Evolutionary conservation across 73 alveolate genomes (phyloP), one percentile per base, ranked within the genome.

Genomic region (Stentor roeselii): DNA sequence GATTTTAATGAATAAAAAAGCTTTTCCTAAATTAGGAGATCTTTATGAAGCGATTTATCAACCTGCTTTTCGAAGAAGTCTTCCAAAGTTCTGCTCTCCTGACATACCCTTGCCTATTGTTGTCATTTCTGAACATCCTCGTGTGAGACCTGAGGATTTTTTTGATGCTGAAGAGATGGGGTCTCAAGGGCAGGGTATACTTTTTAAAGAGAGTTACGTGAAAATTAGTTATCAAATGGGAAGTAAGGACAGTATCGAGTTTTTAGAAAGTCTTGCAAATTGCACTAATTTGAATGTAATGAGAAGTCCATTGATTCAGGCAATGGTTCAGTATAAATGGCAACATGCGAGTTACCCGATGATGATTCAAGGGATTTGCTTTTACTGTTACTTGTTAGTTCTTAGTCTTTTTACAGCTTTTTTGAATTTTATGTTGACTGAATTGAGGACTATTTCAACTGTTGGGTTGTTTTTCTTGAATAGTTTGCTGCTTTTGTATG

Each of bases 131-230:
- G 37, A 34, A 1, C 80, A 67, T 67, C 37, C 41, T 1, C 21
- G 80, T 14, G 41, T 67, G 27, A 67, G 80, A 67, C 80, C 80
- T 1, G 80, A 67, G 34, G 80, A 67, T 2, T 67, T 67, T 67
- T 67, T 67, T 1, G 41, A 30, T 1, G 80, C n/a, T 21, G n/a
- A 21, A 1, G 37, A 21, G 37, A 21, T 67, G 34, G 34, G 50
- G 15, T 30, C 80, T 1, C 80, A 67, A 30, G 80, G 80, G 1
- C 21, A 21, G 41, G 80, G 80, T 2, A 67, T 67, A 27, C 11
- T 32, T 30, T 67, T 67, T 34, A 21, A 67, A 21, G 80, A 67
- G 34, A 67, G 80, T 40, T 67, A 67, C 34, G 80, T 67, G 37
- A n/a, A 40, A 30, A 67, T 67, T 32, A 67, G 34, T 40, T 67